Base-by-base conservation (phyloP, 2,329 filamentous ascomycete genomes). In the Colletotrichum phormii region DNA sequence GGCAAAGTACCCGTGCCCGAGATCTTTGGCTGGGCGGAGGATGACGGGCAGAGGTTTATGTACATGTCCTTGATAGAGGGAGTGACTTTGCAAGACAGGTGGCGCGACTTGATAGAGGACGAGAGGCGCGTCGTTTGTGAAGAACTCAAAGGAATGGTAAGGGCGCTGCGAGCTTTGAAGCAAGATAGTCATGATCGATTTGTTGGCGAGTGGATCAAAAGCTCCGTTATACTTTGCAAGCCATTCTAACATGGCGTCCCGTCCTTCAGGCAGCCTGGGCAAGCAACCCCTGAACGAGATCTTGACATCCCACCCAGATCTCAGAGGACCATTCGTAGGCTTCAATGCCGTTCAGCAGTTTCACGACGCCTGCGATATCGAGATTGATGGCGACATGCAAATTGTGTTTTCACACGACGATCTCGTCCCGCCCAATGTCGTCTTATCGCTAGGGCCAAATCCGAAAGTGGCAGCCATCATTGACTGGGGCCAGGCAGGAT, bases 401-500 rank as follows among this genome's bases (percentile, higher is more conserved):
- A 61, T 61, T 4, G 37, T 31, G 35, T 61, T 61, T 7, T 49
- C 59, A 61, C 59, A 61, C 8, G 4, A 61, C 29, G 59, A 61
- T 22, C 37, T 61, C 9, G 35, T 46, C 15, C 24, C 37, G 9
- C 37, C 37, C 7, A 61, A 31, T 24, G 31, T 49, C 11, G 26
- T 61, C 7, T 46, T 31, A 9, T 49, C 37, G 37, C 37, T 13
- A 6, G 37, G 13, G 15, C 24, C 3, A 8, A 31, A 49, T 22
- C 24, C 37, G 9, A 49, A 22, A 49, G 37, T 61, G 13, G 37
- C 37, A 61, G 59, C 59, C 6, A 31, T 61, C 13, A 46, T 61
- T 31, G 59, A 49, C n/a, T 49, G 7, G 37, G 59, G 13, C 26
- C 37, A 61, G 37, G 7, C 59, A 8, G 37, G 24, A 35, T 49